These are phyloP conservation scores for Neurospora sp. DNA, from an alignment of 2,329 filamentous ascomycete species.

Conservation along the genomic window DNA sequence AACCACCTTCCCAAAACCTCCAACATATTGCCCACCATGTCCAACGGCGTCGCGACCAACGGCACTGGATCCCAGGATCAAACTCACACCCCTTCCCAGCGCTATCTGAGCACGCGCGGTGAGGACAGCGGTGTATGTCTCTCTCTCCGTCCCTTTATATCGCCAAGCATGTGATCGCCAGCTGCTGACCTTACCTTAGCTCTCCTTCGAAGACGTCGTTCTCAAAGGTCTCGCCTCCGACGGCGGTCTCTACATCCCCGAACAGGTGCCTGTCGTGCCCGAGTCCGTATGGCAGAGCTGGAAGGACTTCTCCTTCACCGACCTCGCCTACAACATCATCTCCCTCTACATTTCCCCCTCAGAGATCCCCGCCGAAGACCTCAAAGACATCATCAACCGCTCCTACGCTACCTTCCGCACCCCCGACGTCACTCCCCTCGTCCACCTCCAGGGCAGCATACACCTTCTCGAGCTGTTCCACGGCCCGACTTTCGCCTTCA, in stretches of 20 bases:
- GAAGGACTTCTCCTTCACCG: conserved; percentile 68
- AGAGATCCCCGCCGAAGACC: conserved; percentile 72
- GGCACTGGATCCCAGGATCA: conserved; percentile 20
- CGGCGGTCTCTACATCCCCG: conserved; percentile 81
- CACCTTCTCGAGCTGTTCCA: conserved; percentile 93
- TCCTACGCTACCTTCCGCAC: conserved; percentile 87
- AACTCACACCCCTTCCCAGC: conserved; percentile 35
- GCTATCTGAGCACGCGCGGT: conserved; percentile 41
- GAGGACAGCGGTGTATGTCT: conserved; percentile 35
- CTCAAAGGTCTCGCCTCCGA: conserved; percentile 81
- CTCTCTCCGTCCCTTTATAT: conserved; percentile 1
- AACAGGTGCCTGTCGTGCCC: conserved; percentile 54
- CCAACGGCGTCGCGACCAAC: conserved; percentile 29
- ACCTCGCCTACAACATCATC: conserved; percentile 77
- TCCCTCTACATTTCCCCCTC: conserved; percentile 74
- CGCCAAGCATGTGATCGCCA: conserved; percentile 3
- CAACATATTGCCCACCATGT: conserved; percentile 25
- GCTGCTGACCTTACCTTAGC: conserved; percentile 31
- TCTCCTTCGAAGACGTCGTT: conserved; percentile 86
- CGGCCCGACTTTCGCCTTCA: conserved; percentile 90
- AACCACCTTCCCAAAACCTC: background rate
- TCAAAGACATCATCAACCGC: conserved; percentile 71
- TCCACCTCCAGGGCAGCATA: conserved; percentile 68
- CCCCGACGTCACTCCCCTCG: conserved; percentile 66
- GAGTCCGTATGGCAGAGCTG: conserved; percentile 44